These are phyloP conservation scores for Nakazawaea populi DNA, from an alignment of 805 yeast species.

Conservation along the genomic window DNA sequence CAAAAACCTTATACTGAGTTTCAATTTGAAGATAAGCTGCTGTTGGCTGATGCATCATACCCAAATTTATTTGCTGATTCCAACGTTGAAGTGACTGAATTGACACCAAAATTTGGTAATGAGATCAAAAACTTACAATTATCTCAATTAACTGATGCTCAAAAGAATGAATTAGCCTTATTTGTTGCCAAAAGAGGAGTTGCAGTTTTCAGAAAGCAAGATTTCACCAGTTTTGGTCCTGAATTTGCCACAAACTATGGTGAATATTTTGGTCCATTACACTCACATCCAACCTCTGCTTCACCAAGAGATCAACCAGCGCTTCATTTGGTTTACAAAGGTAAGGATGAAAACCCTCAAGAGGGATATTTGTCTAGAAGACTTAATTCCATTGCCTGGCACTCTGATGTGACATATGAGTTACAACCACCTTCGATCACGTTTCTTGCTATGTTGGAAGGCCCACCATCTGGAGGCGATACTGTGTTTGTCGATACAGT, in stretches of 20 bases:
- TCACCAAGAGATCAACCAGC: conserved; percentile 39
- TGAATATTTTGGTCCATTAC: conserved; percentile 37
- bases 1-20: conserved; percentile 5
- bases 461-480: conserved; percentile 37
- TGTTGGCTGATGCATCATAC: conserved; percentile 9
- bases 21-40: conserved; percentile 5
- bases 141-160: conserved; percentile 31
- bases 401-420: conserved; percentile 57
- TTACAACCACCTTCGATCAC: conserved; percentile 58
- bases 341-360: conserved; percentile 27
- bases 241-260: conserved; percentile 36
- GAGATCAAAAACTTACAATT: conserved; percentile 36
- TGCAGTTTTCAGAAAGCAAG: conserved; percentile 40
- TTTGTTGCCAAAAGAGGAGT: conserved; percentile 43
- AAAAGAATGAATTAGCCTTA: conserved; percentile 42
- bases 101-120: conserved; percentile 41
- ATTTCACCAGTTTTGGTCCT: conserved; percentile 32
- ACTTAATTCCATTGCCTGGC: conserved; percentile 36
- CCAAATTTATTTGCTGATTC: conserved; percentile 7
- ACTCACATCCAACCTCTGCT: conserved; percentile 44
- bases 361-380: conserved; percentile 22
- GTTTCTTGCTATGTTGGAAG: conserved; percentile 41
- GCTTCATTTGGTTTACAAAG: conserved; percentile 34
- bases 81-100: conserved; percentile 11
- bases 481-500: conserved; percentile 38